Conservation (phyloP, 768 basidiomycete genomes). For the Russula emetica region DNA sequence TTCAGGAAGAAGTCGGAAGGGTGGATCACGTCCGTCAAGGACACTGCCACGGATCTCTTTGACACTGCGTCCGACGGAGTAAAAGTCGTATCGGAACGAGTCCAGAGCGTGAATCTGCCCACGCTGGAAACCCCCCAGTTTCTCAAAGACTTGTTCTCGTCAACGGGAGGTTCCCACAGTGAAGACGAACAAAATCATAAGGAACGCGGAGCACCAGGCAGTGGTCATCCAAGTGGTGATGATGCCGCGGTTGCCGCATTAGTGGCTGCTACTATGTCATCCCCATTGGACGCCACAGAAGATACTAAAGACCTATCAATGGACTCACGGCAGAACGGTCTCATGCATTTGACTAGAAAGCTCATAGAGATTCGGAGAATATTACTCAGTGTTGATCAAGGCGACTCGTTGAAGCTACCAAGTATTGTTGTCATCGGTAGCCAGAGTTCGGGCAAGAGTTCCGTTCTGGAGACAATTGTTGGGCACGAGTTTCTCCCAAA, state of each 20-base stretch:
- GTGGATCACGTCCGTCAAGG: conserved; percentile 63
- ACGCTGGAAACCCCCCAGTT: conserved; percentile 59
- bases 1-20: conserved; percentile 62
- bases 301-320: conserved; percentile 36
- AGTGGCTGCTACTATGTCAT: conserved; percentile 72
- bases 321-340: conserved; percentile 65
- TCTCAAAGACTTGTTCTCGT: conserved; percentile 57
- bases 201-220: conserved; percentile 37
- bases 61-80: conserved; percentile 69
- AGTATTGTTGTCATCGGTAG: conserved; percentile 98
- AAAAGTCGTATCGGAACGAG: conserved; percentile 52
- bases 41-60: conserved; percentile 64
- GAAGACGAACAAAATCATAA: conserved; percentile 36
- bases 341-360: conserved; percentile 91
- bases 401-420: conserved; percentile 88
- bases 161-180: conserved; percentile 26
- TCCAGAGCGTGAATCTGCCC: conserved; percentile 58
- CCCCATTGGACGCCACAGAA: conserved; percentile 55
- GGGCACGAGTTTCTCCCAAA: conserved; percentile 98
- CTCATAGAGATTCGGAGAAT: conserved; percentile 95
- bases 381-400: conserved; percentile 94
- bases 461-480: conserved; percentile 94
- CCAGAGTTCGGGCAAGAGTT: conserved; percentile 98
- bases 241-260: conserved; percentile 68
- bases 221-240: conserved; percentile 47